Evolutionary conservation across 129 eudicot genomes (phyloP).

Genomic region (Smallanthus sonchifolius): DNA sequence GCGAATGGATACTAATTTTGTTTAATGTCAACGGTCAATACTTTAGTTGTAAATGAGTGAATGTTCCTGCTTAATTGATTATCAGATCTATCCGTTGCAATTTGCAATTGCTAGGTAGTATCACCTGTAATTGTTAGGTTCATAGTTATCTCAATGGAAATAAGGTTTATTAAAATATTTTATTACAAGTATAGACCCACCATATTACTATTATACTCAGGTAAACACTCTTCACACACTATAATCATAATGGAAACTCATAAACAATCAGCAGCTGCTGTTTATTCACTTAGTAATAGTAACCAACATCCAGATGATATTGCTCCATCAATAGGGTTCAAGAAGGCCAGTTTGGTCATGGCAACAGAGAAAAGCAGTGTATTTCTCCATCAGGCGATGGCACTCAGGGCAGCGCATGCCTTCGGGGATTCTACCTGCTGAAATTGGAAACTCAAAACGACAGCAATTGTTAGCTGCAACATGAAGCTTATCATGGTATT

Average conservation of each 20-base stretch:
- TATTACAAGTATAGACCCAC: constrained; percentile 22
- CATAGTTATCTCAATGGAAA: neutral
- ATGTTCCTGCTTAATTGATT: neutral
- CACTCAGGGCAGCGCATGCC: constrained; percentile 82
- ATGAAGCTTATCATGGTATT: constrained; percentile 40
- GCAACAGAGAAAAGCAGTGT: constrained; percentile 71
- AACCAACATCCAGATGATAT: constrained; percentile 14
- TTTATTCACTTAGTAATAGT: constrained; percentile 27
- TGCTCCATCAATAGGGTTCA: constrained; percentile 35
- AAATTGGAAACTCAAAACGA: constrained; percentile 56
- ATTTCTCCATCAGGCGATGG: constrained; percentile 62
- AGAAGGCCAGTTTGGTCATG: constrained; percentile 39
- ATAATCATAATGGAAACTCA: constrained; percentile 17
- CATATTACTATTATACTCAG: constrained; percentile 15
- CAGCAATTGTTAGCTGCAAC: constrained; percentile 44
- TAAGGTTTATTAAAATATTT: constrained; percentile 9
- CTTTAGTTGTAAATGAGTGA: neutral
- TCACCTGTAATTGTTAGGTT: neutral
- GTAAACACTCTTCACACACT: constrained; percentile 24
- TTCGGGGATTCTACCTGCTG: constrained; percentile 58
- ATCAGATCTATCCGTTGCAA: neutral
- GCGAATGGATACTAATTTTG: neutral
- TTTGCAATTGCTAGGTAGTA: neutral
- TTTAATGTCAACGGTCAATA: neutral
- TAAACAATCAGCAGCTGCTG: neutral